These are phyloP conservation scores for Crithidia thermophila DNA, from an alignment of 208 protist genomes.

Conservation along the genomic window DNA sequence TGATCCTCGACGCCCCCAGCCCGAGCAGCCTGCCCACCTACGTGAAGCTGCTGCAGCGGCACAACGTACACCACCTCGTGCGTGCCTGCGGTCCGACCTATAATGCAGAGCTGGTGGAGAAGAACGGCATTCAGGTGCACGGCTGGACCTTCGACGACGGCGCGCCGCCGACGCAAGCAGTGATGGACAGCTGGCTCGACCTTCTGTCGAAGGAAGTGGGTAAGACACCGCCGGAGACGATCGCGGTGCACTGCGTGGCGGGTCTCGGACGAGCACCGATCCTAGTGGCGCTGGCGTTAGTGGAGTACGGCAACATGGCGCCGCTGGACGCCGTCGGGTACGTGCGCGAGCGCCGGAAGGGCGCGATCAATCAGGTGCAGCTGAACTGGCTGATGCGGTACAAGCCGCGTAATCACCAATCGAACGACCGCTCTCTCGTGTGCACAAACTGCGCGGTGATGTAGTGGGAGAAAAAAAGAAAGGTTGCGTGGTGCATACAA, in stretches of 20 bases:
- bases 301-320: constrained; percentile 80
- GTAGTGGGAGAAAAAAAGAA: constrained; percentile 27
- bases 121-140: constrained; percentile 78
- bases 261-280: constrained; percentile 93
- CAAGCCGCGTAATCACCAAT: constrained; percentile 57
- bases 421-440: constrained; percentile 25
- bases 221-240: constrained; percentile 34
- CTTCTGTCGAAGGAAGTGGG: constrained; percentile 73
- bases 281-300: constrained; percentile 88
- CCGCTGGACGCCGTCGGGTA: constrained; percentile 84
- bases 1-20: constrained; percentile 88
- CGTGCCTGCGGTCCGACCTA: constrained; percentile 89
- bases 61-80: constrained; percentile 82
- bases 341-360: constrained; percentile 80
- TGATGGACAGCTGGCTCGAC: constrained; percentile 81
- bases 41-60: constrained; percentile 82
- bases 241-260: constrained; percentile 94
- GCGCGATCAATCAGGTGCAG: constrained; percentile 93
- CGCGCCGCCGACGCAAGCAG: constrained; percentile 73
- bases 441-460: constrained; percentile 68
- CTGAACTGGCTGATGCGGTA: constrained; percentile 91
- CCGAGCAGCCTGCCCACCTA: constrained; percentile 87
- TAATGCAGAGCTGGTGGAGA: constrained; percentile 63
- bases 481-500: not conserved
- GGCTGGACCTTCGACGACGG: constrained; percentile 93